These are phyloP conservation scores for Nepenthes mirabilis DNA, from an alignment of 148 eudicot species.

Conservation along the genomic window DNA sequence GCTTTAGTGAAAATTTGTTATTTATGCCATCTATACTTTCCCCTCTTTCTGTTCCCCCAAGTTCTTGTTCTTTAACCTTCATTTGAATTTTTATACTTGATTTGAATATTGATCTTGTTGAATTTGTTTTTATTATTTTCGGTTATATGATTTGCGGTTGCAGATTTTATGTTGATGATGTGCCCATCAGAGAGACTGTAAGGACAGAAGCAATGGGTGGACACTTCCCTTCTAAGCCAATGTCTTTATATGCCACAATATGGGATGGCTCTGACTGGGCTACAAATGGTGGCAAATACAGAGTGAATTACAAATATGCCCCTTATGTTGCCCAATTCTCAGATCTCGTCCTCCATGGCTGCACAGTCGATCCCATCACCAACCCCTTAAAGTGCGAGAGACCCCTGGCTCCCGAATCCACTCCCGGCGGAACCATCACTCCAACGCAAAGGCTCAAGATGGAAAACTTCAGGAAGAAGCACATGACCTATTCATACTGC, in stretches of 20 bases:
- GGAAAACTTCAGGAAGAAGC: constrained; percentile 49
- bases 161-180: constrained; percentile 79
- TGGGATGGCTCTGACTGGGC: constrained; percentile 98
- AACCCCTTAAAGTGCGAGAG: constrained; percentile 31
- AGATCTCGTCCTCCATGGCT: constrained; percentile 76
- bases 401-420: constrained; percentile 1
- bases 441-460: constrained; percentile 37
- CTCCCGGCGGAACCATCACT: constrained; percentile 29
- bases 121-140: no score
- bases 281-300: constrained; percentile 80
- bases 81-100: no score
- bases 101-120: no score
- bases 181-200: constrained; percentile 65
- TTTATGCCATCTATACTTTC: no score
- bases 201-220: constrained; percentile 56
- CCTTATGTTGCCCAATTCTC: constrained; percentile 71
- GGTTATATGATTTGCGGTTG: background rate
- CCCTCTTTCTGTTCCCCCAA: no score
- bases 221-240: constrained; percentile 84
- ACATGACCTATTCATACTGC: constrained; percentile 81
- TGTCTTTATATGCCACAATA: constrained; percentile 80
- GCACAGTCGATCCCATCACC: constrained; percentile 59
- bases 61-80: no score
- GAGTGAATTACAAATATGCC: constrained; percentile 76
- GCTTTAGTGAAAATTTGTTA: no score